Evolutionary conservation across 1,139 yeast genomes (phyloP), one percentile per base, ranked within the genome.

Genomic region (Williopsis jadinii): DNA sequence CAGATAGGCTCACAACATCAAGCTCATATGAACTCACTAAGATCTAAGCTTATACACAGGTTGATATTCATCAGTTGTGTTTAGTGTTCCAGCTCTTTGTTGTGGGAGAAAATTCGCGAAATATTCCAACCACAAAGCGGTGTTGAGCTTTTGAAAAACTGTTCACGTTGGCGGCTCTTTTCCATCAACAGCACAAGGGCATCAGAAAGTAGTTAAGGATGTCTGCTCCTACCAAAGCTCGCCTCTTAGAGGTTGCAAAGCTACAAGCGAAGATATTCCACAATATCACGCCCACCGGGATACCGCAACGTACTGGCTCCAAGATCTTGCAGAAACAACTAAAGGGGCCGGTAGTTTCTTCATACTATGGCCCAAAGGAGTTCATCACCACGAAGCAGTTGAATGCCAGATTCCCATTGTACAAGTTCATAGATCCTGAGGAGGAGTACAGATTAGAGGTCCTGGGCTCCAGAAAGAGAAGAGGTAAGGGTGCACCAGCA

Each of bases 401-500:
- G 56, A 75, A 75, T 56, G 61, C 66, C 45, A 64, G 80, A 66
- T 79, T 52, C 52, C 76, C 75, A 1, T 82, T 76, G 45, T 68
- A 79, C 55, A 67, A 71, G 43, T 76, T 84, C 55, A 73, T 75
- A 15, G 90, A 85, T 56, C 87, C 85, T 37, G 77, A 77, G 49
- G 95, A 86, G 61, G 78, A 74, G 39, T 79, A 83, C 61, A 71
- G 92, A 61, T 56, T 78, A 49, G 72, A 72, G 48, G 78, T 80
- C 75, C 77, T 80, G 34, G 76, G 70, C 43, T 78, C 77, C 48
- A 72, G 86, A 63, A 83, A 80, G 71, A 81, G 84, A 74, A 83
- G 95, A 76, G 90, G 87, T 61, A 87, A 87, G 65, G 95, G 95
- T 61, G 94, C 95, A 15, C 96, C 95, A 52, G 78, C 83, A 70